Conservation (phyloP, 2,329 filamentous ascomycete species). For the Colletotrichum sp. region DNA sequence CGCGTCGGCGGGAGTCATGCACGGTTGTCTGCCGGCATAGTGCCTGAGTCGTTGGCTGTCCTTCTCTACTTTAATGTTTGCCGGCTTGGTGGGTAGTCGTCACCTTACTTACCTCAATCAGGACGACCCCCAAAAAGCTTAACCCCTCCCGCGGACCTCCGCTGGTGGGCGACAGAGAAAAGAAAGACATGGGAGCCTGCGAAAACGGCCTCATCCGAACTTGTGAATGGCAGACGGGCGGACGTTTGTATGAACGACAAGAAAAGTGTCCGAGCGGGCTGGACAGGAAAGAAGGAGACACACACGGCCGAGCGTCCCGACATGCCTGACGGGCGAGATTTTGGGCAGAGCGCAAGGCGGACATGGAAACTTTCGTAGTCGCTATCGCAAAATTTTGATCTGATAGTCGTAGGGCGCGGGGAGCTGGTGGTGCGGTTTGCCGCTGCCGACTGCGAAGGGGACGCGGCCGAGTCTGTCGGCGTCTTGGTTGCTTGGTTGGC, state of each 20-base stretch:
- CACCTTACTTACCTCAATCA: not conserved
- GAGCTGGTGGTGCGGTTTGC: not conserved
- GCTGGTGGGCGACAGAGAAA: not conserved
- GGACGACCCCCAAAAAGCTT: not conserved
- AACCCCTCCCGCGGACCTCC: not conserved
- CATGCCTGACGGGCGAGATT: not conserved
- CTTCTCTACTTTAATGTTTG: not conserved
- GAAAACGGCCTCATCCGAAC: conserved; percentile 1
- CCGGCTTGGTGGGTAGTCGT: not conserved
- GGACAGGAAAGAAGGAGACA: not conserved
- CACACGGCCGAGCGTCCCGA: not conserved
- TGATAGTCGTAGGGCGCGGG: not conserved
- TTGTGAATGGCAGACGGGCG: not conserved
- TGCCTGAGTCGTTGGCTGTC: not conserved
- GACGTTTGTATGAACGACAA: not conserved
- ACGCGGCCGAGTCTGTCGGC: not conserved
- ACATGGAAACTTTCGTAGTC: not conserved
- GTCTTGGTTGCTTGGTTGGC: not conserved
- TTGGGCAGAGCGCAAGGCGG: not conserved
- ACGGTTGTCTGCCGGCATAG: not conserved
- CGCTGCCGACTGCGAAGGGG: not conserved
- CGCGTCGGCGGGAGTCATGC: not conserved
- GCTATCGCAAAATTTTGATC: not conserved
- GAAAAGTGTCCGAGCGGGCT: not conserved
- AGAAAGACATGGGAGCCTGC: not conserved